Conservation (phyloP, 495 filamentous ascomycete species). For the Darksidea phi region DNA sequence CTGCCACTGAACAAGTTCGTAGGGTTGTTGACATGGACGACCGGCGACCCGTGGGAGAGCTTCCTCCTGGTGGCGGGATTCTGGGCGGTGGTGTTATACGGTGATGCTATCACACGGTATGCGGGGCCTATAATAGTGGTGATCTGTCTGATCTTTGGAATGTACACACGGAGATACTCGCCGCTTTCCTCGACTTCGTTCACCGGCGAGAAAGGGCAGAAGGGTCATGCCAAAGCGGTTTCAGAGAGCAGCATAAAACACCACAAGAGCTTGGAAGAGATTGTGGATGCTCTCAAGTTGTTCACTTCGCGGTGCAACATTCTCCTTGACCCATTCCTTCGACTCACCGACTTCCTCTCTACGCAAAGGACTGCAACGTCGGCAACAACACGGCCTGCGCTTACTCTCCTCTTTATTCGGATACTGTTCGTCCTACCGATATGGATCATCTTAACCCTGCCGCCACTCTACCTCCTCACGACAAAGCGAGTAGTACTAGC, state of each 20-base stretch:
- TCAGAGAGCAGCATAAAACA: slow-evolving; percentile 69
- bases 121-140: slow-evolving; percentile 84
- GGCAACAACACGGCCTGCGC: slow-evolving; percentile 85
- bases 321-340: slow-evolving; percentile 80
- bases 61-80: slow-evolving; percentile 83
- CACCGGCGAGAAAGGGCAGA: slow-evolving; percentile 60
- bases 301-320: slow-evolving; percentile 91
- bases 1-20: slow-evolving; percentile 77
- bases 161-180: slow-evolving; percentile 89
- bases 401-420: slow-evolving; percentile 84
- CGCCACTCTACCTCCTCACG: slow-evolving; percentile 81
- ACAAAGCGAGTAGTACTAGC: slow-evolving; percentile 76
- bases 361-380: slow-evolving; percentile 88
- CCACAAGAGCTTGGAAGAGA: slow-evolving; percentile 88
- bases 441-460: slow-evolving; percentile 80
- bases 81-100: slow-evolving; percentile 83
- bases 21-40: slow-evolving; percentile 89
- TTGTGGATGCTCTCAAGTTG: slow-evolving; percentile 83
- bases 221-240: slow-evolving; percentile 49
- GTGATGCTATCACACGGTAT: slow-evolving; percentile 72
- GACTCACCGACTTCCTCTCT: slow-evolving; percentile 88
- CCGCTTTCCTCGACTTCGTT: slow-evolving; percentile 82
- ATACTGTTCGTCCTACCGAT: slow-evolving; percentile 83
- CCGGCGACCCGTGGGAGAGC: slow-evolving; percentile 90
- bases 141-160: slow-evolving; percentile 74